These are phyloP conservation scores for Geum urbanum DNA, from an alignment of 306 rosid species.

Conservation along the genomic window DNA sequence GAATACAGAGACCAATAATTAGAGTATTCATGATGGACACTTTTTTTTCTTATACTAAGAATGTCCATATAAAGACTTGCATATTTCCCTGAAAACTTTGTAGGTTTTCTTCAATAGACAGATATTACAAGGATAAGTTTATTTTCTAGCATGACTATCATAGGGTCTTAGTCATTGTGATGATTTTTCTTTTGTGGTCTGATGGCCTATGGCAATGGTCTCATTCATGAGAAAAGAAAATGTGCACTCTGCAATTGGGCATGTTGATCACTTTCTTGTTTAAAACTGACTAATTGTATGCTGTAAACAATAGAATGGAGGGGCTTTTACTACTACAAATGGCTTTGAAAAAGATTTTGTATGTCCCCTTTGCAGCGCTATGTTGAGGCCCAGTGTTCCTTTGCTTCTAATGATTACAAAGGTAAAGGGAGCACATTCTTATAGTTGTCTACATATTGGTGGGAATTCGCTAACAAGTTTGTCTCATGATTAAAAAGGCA, in stretches of 20 bases:
- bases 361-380: constrained; percentile 60
- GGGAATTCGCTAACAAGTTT: neutral
- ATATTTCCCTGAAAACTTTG: neutral
- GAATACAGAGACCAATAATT: neutral
- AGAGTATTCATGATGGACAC: neutral
- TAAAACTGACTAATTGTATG: neutral
- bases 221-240: neutral
- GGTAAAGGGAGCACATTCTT: constrained; percentile 42
- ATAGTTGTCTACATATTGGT: neutral
- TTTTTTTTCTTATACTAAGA: neutral
- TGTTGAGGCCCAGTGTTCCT: constrained; percentile 93
- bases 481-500: neutral
- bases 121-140: neutral
- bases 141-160: neutral
- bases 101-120: neutral
- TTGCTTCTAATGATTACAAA: constrained; percentile 88
- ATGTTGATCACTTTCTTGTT: neutral
- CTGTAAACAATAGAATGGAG: neutral
- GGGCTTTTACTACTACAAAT: neutral
- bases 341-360: neutral
- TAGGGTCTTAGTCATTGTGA: neutral
- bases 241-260: neutral
- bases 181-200: neutral
- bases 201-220: neutral
- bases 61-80: neutral